Base-by-base conservation (phyloP, 1,284 basidiomycete species). In the Austroboletus niveus region DNA sequence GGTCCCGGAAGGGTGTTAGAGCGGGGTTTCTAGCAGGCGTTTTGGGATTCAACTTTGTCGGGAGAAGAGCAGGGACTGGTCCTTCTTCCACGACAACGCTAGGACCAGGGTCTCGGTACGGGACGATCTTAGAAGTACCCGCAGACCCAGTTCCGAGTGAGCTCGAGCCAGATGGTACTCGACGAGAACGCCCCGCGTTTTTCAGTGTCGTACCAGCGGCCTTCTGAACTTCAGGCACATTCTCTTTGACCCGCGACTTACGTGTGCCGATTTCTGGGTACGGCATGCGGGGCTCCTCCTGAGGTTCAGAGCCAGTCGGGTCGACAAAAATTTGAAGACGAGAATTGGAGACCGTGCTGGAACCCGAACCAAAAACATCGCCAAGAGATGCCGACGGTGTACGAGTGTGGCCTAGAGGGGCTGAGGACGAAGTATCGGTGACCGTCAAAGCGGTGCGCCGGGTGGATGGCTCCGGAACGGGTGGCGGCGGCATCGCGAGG, bases 201-300 rank as follows among this genome's bases (percentile, higher is more conserved):
- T 78, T 81, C 43, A 89, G 56, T 22, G 77, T 87, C 48, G 85
- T 76, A 10, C 87, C 88, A 4, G 68, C 76, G 47, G 84, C 75
- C 71, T 85, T 86, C 64, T 79, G 80, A 20, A 80, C 77, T 64
- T 85, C 84, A 6, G 79, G 80, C 3, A 81, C 71, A 58, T 90
- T 90, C 71, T 90, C 88, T 59, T 89, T 90, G 53, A 87, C 73
- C 47, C 87, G 78, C 10, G 82, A 76, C 64, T 85, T 85, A 59
- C 87, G 84, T 53, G 86, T 84, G 17, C 86, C 88, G 1, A 90
- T 66, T 53, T 89, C 87, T 22, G 80, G 77, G 78, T 84, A 90
- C 6, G 78, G 70, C 50, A 79, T 77, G 4, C 66, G 62, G 55
- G 74, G 74, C 20, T 71, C 74, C 11, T 74, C 70, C 46, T 75